These are phyloP conservation scores for Acacia concinna DNA, from an alignment of 331 rosid genomes.

Conservation along the genomic window DNA sequence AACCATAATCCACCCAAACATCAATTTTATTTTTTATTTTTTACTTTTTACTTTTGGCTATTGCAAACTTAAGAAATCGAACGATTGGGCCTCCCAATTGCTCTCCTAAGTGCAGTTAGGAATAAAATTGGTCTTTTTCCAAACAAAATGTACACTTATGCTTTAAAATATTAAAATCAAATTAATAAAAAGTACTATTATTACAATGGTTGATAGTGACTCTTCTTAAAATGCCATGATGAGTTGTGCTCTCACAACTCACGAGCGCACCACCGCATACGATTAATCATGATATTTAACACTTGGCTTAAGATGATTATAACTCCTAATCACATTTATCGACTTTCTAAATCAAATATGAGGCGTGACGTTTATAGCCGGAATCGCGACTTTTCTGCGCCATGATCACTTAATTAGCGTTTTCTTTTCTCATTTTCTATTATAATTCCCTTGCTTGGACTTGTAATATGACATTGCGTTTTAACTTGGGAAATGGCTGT, in stretches of 20 bases:
- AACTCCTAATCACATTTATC: neutral
- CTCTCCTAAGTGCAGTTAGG: no score
- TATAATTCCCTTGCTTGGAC: neutral
- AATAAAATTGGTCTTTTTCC: no score
- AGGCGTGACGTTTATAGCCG: neutral
- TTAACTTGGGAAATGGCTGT: neutral
- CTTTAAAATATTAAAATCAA: no score
- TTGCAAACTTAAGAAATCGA: no score
- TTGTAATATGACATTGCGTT: neutral
- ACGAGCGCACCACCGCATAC: neutral
- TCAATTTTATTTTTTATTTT: no score
- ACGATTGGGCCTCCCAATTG: no score
- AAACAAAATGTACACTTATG: no score
- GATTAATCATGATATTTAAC: neutral
- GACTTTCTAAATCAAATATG: neutral
- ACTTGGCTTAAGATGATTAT: neutral
- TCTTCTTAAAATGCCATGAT: neutral
- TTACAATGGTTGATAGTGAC: neutral
- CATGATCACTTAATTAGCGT: neutral
- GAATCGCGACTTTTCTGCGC: neutral
- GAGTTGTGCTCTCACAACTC: neutral
- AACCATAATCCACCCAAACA: no score
- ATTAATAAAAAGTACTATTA: neutral
- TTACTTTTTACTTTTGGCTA: no score
- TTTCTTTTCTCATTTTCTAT: neutral